Base-by-base conservation (phyloP, 1,139 yeast species). In the Geotrichum macrosporum region DNA sequence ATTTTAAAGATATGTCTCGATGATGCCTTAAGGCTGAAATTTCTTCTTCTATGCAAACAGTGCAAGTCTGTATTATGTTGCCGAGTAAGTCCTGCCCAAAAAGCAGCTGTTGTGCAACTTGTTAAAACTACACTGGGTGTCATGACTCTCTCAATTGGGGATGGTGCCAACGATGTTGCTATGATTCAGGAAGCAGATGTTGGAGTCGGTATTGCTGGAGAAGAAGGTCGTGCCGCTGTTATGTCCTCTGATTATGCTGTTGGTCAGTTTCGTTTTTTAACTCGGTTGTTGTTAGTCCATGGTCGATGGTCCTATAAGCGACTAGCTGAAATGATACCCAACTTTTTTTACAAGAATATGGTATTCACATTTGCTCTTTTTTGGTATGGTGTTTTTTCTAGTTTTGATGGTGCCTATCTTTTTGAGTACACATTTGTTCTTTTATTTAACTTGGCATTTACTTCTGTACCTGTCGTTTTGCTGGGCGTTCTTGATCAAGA, bases 151-250 rank as follows among this genome's bases (percentile, higher is more conserved):
- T 95, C 97, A 1, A 85, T 92, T 65, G 98, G 98, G 51, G 98
- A 92, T 65, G 98, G 98, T 52, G 94, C 98, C 31, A 92, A 92
- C 63, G 98, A 92, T 69, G 98, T 92, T 54, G 94, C 97, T 4
- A 92, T 92, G 98, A 92, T 92, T 56, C 97, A 92, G 65, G 89
- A 95, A 27, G 98, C 98, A 1, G 95, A 94, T 69, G 92, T 94
- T 35, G 98, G 98, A 56, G 94, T 92, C 40, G 98, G 98, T 68
- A 89, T 92, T 59, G 95, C 95, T 41, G 98, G 98, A 65, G 94
- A 87, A 68, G 98, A 92, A 73, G 98, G 98, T 57, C 75, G 97
- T 48, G 97, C 92, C 65, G 98, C 98, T n/a, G 97, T 84, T 13
- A 92, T 92, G 98, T 84, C 95, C 8, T 84, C 96, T 0, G 98